Evolutionary conservation across 208 protist genomes (phyloP).

Genomic region (Leishmania major): DNA sequence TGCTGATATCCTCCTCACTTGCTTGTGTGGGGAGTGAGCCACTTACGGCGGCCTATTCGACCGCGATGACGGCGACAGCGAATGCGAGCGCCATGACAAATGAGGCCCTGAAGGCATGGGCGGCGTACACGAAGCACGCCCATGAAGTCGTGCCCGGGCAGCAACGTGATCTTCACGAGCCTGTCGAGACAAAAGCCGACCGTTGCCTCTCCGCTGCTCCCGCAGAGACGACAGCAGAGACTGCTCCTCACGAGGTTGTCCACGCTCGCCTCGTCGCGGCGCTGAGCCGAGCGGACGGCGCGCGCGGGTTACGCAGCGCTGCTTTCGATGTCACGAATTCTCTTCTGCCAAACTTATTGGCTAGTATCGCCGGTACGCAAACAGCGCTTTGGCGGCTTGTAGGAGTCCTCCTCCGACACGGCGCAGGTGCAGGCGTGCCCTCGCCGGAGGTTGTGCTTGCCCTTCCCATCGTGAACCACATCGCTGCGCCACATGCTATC

Average conservation of each 20-base stretch:
- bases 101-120: not conserved
- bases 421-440: not conserved
- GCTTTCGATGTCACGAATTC: not conserved
- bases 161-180: not conserved
- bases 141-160: not conserved
- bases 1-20: not conserved
- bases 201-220: not conserved
- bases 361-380: not conserved
- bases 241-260: not conserved
- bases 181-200: not conserved
- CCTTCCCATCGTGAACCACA: not conserved
- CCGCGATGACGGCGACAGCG: not conserved
- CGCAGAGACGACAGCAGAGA: not conserved
- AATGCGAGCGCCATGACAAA: not conserved
- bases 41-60: not conserved
- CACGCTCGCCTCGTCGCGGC: conserved; percentile 1
- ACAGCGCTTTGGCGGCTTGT: not conserved
- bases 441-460: not conserved
- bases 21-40: not conserved
- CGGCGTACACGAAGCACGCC: not conserved
- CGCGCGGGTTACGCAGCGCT: not conserved
- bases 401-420: conserved; percentile 1
- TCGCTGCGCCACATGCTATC: not conserved
- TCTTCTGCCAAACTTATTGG: not conserved
- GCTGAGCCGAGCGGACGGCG: not conserved